Conservation (phyloP, 768 basidiomycete genomes). For the Tricholoma matsutake region DNA sequence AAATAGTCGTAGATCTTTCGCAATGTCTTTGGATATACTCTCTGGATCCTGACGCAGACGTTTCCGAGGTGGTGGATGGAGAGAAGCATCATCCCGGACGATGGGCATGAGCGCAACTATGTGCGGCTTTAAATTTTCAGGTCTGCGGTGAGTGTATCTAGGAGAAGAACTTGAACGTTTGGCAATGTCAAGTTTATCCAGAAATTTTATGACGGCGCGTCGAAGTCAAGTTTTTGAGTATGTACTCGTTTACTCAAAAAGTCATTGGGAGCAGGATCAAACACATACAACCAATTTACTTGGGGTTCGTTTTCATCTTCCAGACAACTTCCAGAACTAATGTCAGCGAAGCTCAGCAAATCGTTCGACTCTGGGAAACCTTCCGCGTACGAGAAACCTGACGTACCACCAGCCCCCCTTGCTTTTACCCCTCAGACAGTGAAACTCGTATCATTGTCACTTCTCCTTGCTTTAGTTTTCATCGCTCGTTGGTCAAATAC, state of each 20-base stretch:
- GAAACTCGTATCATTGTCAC: conserved; percentile 7
- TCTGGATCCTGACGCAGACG: conserved; percentile 38
- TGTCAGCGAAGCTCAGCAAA: not conserved
- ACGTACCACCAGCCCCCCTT: not conserved
- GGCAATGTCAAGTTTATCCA: not conserved
- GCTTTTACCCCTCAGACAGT: not conserved
- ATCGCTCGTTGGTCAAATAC: conserved; percentile 8
- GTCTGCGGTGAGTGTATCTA: not conserved
- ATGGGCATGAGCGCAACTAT: not conserved
- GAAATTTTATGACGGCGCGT: not conserved
- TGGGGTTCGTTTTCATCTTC: not conserved
- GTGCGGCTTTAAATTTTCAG: not conserved
- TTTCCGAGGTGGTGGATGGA: conserved; percentile 48
- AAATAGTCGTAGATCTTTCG: conserved; percentile 58
- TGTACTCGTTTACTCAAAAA: not conserved
- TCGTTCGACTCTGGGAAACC: not conserved
- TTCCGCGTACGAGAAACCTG: not conserved
- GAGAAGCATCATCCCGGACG: conserved; percentile 16
- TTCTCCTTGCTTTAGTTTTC: conserved; percentile 9
- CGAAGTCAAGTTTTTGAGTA: not conserved
- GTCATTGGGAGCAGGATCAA: not conserved
- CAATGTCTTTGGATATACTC: conserved; percentile 13
- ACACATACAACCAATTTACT: not conserved
- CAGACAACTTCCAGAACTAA: not conserved
- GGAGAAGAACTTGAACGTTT: not conserved